Evolutionary conservation across 2,329 filamentous ascomycete species (phyloP), one percentile per base, ranked within the genome.

Genomic region (Cercospora janseana): DNA sequence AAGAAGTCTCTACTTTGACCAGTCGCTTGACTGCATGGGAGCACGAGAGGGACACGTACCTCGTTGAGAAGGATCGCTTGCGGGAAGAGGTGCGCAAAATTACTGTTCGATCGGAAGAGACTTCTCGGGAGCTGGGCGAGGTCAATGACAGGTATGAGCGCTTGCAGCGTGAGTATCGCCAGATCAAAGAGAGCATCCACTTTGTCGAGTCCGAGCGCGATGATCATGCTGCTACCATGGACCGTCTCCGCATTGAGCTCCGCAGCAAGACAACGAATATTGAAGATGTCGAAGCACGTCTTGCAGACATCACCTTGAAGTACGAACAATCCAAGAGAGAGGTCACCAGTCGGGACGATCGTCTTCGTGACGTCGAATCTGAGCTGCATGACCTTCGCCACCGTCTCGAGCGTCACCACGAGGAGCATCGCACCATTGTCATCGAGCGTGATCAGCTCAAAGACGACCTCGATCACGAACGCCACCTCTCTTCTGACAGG

Each of bases 131-230:
- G 48, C 51, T 64, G 8, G 40, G 54, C 6, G 54, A 57, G 16
- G 28, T 58, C 18, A 62, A 53, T 23, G 63, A 65, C 16, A 61
- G 58, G 31, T 60, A 59, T 42, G 57, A 60, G 38, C 54, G 57
- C 20, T 24, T 60, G 28, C 55, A 57, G 38, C 58, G 62, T 6
- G 64, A 66, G 34, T 44, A 58, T 43, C 59, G 54, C 27, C 55
- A 60, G 43, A 38, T 58, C 34, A 62, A 60, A 34, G 61, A 66
- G 21, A 58, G 44, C 15, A 50, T 66, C 20, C 56, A 56, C 20
- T 52, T 52, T n/a, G 50, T 61, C 28, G 63, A 66, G 48, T 44
- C 48, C 7, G 64, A 66, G 52, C 60, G 63, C 24, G 63, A 66
- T 43, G 64, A 66, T 26, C 63, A 63, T 26, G 38, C 49, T 15